Percentiles rank a stretch among this genome's conserved stretches.
phyloP scores from a whole-genome alignment of 495 filamentous ascomycete species.

The Hyaloscypha variabilis region DNA sequence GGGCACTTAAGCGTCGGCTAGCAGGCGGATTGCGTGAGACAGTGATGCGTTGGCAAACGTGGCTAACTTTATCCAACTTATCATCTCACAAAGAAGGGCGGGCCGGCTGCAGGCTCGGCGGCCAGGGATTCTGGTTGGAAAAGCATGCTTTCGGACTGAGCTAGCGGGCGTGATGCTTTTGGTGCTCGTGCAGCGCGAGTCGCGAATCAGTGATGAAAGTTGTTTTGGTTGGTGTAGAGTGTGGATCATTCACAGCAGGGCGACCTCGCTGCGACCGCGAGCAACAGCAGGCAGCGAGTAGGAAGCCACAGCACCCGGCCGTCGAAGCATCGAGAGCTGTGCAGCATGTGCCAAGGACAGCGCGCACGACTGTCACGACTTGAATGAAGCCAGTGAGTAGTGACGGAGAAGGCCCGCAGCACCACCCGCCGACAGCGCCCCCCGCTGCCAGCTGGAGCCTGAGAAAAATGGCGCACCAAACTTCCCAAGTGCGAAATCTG shows the following conservation, averaged over 20 bases:
- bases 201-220: conserved; percentile 24
- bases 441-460: conserved; percentile 8
- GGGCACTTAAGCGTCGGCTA: conserved; percentile 27
- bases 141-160: background rate
- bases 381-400: conserved; percentile 1
- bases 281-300: conserved; percentile 12
- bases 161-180: conserved; percentile 22
- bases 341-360: conserved; percentile 1
- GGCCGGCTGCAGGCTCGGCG: conserved; percentile 12
- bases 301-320: background rate
- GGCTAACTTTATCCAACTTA: conserved; percentile 28
- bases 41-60: conserved; percentile 31
- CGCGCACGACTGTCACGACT: too few relatives aligned
- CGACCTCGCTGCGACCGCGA: conserved; percentile 16
- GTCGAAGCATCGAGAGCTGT: background rate
- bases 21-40: conserved; percentile 20
- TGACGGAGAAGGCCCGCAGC: background rate
- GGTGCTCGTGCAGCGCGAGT: conserved; percentile 22
- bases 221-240: conserved; percentile 7
- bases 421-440: background rate
- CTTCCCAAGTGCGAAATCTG: conserved; percentile 8
- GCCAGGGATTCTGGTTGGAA: conserved; percentile 26
- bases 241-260: conserved; percentile 3
- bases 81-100: conserved; percentile 24
- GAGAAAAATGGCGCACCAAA: conserved; percentile 22